Percentiles rank a stretch among this genome's conserved stretches.
These are phyloP conservation scores for Backusella macrospora DNA, from an alignment of 192 early-diverging fungal genomes.

Conservation along the genomic window DNA sequence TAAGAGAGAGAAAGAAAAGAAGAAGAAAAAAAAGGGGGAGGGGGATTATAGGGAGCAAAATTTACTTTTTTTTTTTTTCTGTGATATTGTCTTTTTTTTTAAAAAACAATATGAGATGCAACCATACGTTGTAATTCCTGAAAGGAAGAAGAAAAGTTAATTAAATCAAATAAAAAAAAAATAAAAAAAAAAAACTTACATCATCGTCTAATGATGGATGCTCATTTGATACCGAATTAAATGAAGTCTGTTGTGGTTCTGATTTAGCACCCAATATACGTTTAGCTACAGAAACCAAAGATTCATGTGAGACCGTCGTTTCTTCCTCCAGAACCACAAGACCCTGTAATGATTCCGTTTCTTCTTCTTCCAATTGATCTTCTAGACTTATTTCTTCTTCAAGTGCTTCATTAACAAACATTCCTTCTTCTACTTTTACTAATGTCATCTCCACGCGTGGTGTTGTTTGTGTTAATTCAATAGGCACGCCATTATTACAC, in stretches of 20 bases:
- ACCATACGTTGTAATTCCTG: conserved; percentile 25
- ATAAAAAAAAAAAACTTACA: neutral
- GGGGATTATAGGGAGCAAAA: too few relatives aligned
- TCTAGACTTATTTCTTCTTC: neutral
- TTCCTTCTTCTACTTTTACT: neutral
- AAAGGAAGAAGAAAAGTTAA: neutral
- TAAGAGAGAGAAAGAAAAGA: too few relatives aligned
- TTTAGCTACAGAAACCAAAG: conserved; percentile 13
- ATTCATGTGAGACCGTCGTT: neutral
- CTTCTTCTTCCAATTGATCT: neutral
- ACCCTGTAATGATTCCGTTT: neutral
- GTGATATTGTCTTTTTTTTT: too few relatives aligned
- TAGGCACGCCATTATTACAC: neutral
- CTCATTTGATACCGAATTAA: neutral
- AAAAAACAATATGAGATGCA: conserved; percentile 15
- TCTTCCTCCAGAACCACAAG: conserved; percentile 1
- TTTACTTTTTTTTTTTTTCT: too few relatives aligned
- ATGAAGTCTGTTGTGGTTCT: neutral
- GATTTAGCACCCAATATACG: conserved; percentile 14
- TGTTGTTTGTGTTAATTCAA: neutral
- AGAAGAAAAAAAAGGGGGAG: too few relatives aligned
- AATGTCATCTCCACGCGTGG: neutral
- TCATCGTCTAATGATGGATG: conserved; percentile 16
- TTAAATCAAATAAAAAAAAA: neutral
- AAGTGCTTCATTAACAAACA: neutral